Conservation (phyloP, 345 rosid genomes). For the Leavenworthia alabamica region DNA sequence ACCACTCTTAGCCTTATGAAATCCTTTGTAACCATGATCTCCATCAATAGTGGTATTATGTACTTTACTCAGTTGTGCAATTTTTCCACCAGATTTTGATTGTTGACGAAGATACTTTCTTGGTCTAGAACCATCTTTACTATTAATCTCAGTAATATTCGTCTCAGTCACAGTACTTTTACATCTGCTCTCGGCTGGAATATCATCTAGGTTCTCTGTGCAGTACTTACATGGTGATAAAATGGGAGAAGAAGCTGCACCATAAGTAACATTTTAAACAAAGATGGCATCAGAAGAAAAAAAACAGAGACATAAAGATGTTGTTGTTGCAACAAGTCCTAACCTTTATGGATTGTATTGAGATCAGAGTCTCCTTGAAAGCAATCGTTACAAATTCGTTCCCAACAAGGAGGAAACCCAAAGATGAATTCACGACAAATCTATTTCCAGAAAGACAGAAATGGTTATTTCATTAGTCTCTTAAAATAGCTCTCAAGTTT, state of each 20-base stretch:
- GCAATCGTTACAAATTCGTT: constrained; percentile 35
- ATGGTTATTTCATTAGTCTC: too few species aligned
- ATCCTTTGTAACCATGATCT: not conserved
- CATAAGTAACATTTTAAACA: too few species aligned
- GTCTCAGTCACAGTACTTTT: too few species aligned
- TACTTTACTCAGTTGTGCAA: too few species aligned
- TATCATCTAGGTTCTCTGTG: not conserved
- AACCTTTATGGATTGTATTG: constrained; percentile 21
- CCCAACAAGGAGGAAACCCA: constrained; percentile 84
- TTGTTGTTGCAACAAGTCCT: not conserved
- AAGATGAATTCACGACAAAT: constrained; percentile 48
- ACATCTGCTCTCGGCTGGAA: not conserved
- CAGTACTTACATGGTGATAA: constrained; percentile 18
- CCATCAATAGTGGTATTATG: not conserved
- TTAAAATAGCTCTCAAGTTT: too few species aligned
- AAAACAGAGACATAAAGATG: not conserved
- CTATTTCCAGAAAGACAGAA: constrained; percentile 31
- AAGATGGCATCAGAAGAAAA: not conserved
- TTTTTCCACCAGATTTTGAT: too few species aligned
- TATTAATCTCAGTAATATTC: not conserved
- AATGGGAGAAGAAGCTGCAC: not conserved
- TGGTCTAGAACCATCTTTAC: constrained; percentile 1
- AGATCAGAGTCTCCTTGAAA: constrained; percentile 18
- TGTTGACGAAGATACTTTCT: too few species aligned
- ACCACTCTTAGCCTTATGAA: not conserved